Base-by-base conservation (phyloP, 306 rosid genomes). In the Styphnolobium japonicum region DNA sequence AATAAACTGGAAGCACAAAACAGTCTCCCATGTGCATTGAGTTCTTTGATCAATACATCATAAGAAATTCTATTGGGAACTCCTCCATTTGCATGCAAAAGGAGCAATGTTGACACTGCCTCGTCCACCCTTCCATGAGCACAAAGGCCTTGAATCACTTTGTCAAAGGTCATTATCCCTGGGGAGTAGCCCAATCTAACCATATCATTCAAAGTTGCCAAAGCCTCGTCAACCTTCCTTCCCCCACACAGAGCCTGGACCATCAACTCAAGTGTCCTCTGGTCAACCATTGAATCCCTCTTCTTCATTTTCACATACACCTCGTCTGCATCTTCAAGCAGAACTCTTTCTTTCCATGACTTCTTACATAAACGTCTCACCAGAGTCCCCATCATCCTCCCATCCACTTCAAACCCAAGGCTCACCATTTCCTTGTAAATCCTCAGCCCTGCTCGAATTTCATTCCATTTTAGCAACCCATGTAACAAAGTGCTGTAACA, bases 401-500 rank as follows among this genome's bases (percentile, higher is more conserved):
- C 76, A 31, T 92, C 87, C 25, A 83, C 90, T 19, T 79, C 82
- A 77, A 87, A 82, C 56, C 94, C 93, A 73, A 81, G 19, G 4
- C 80, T 71, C 46, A 78, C 83, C 97, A 90, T 90, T 72, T 91
- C 92, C 85, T 71, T 84, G 40, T 82, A 94, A 57, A 85, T 51
- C 58, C 79, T 25, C 16, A 87, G 16, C 0, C 91, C 94, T 21
- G 23, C 82, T 2, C 62, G 34, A 61, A 74, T 64, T 29, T 89
- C 76, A 29, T 89, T 53, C 98, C 98, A 94, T 74, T 87, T 91
- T 21, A 94, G 49, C 77, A 92, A 78, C 67, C 98, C 93, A 67
- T 83, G 94, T 25, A 94, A 74, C 79, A 94, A 81, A 43, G 97
- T 91, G 67, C 48, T 86, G 42, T 92, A 92, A 68, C 73, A 83